phyloP scores from a whole-genome alignment of 1,284 basidiomycete species.

The Apiotrichum domesticum region DNA sequence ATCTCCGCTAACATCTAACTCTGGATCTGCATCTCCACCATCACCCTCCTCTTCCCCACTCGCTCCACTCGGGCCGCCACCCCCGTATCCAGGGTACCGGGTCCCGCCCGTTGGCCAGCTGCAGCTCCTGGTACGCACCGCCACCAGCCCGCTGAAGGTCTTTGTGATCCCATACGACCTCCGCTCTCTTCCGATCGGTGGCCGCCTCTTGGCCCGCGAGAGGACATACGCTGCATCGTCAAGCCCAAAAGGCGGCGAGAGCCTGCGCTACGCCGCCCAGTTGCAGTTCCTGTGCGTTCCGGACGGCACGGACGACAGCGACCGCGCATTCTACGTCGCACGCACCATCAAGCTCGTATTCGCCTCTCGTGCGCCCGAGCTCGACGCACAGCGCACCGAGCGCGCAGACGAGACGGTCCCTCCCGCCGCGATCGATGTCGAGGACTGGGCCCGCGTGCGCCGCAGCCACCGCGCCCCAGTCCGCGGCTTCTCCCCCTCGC shows the following conservation, averaged over 20 bases:
- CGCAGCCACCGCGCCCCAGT: not conserved
- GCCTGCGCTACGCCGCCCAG: slow-evolving; percentile 47
- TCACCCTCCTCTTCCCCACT: no score
- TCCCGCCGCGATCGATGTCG: slow-evolving; percentile 11
- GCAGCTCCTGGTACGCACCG: slow-evolving; percentile 51
- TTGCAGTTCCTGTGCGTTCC: slow-evolving; percentile 45
- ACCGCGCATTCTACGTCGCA: slow-evolving; percentile 35
- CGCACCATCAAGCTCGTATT: slow-evolving; percentile 41
- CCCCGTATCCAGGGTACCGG: slow-evolving; percentile 50
- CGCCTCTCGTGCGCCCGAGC: slow-evolving; percentile 23
- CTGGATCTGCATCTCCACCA: no score
- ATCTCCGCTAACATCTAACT: no score
- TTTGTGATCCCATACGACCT: slow-evolving; percentile 53
- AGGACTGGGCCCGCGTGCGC: not conserved
- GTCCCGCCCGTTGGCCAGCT: slow-evolving; percentile 51
- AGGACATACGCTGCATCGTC: slow-evolving; percentile 25
- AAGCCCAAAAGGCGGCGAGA: slow-evolving; percentile 5
- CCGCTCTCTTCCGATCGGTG: slow-evolving; percentile 37
- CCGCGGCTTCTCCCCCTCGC: not conserved
- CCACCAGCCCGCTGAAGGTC: slow-evolving; percentile 48
- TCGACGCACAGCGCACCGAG: slow-evolving; percentile 28
- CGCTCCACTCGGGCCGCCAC: slow-evolving; percentile 17
- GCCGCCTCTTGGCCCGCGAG: slow-evolving; percentile 39
- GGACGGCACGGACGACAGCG: not conserved
- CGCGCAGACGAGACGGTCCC: slow-evolving; percentile 39